Percentiles rank a stretch among this genome's conserved stretches.
These are phyloP conservation scores for Fragaria vesca DNA, from an alignment of 306 rosid species.

Conservation along the genomic window DNA sequence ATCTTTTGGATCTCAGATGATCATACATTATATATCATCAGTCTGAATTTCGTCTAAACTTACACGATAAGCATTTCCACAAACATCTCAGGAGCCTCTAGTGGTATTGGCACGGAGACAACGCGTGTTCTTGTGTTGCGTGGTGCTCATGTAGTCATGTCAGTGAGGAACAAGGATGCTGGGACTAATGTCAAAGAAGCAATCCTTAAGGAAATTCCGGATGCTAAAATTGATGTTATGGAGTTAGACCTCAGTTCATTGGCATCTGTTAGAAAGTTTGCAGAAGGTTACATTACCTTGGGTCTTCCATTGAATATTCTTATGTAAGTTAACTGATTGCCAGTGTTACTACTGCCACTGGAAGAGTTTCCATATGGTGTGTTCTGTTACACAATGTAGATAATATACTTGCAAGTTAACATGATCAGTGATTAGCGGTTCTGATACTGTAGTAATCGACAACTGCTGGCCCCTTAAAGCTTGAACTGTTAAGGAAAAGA, in stretches of 20 bases:
- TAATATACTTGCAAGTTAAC: not conserved
- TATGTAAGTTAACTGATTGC: conserved; percentile 46
- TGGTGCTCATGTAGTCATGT: conserved; percentile 76
- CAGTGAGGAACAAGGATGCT: conserved; percentile 55
- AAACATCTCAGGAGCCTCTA: conserved; percentile 60
- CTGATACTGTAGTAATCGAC: not conserved
- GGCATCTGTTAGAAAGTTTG: conserved; percentile 62
- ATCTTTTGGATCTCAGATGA: not conserved
- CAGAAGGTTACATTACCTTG: conserved; percentile 48
- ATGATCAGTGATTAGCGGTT: not conserved
- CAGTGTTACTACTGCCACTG: not conserved
- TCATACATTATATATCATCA: not conserved
- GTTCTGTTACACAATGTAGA: not conserved
- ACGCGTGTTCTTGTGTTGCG: conserved; percentile 73
- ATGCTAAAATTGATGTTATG: conserved; percentile 60
- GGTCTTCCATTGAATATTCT: conserved; percentile 75
- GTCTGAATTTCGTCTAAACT: not conserved
- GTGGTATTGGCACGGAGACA: conserved; percentile 77
- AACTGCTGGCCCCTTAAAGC: not conserved
- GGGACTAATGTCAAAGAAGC: conserved; percentile 44
- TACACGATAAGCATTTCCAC: not conserved
- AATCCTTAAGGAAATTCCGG: conserved; percentile 54
- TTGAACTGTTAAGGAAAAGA: not conserved
- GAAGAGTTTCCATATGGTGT: not conserved
- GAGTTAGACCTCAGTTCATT: conserved; percentile 72